Evolutionary conservation across 768 basidiomycete species (phyloP), one percentile per base, ranked within the genome.

Genomic region (Baorangia bicolor): DNA sequence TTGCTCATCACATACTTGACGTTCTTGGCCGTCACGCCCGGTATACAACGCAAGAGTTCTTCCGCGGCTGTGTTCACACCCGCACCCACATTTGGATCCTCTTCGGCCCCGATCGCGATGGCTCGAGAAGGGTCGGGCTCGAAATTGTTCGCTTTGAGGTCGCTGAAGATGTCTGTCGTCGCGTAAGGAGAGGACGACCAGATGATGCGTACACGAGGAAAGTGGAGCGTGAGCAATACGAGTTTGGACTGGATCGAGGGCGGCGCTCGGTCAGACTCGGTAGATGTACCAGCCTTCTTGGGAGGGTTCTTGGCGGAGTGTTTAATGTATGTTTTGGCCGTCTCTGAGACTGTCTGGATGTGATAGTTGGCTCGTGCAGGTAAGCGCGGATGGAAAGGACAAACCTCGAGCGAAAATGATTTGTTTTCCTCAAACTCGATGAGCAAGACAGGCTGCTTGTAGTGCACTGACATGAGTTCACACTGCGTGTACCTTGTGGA

Each of bases 351-450:
- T 2, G 79, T 76, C 88, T 90, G n/a, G 6, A 18, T 11, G 40
- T 5, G 12, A 43, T 45, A 12, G 40, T 25, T 25, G 14, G 31
- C 21, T 30, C 13, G 13, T 31, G 31, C 4, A 16, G 14, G 39
- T 10, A 38, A 7, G 5, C 10, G 11, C 16, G 18, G 27, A 39
- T 7, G 25, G 8, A 35, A 49, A 48, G n/a, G 14, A 68, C 78
- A 50, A 56, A 91, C 94, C 73, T 94, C 90, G 12, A 98, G 79
- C 0, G 90, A 89, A 70, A 98, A 97, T 0, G 92, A 86, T 64
- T 96, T 98, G 70, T 97, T 90, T 74, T 98, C 94, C 68, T 98
- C 96, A 59, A 98, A 98, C 68, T 99, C 95, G 63, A 98, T 97
- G 11, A 98, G 77, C 16, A 99, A 77, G 49, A 99, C 79, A 0